Conservation (phyloP, 805 yeast species). For the Limtongia smithiae region DNA sequence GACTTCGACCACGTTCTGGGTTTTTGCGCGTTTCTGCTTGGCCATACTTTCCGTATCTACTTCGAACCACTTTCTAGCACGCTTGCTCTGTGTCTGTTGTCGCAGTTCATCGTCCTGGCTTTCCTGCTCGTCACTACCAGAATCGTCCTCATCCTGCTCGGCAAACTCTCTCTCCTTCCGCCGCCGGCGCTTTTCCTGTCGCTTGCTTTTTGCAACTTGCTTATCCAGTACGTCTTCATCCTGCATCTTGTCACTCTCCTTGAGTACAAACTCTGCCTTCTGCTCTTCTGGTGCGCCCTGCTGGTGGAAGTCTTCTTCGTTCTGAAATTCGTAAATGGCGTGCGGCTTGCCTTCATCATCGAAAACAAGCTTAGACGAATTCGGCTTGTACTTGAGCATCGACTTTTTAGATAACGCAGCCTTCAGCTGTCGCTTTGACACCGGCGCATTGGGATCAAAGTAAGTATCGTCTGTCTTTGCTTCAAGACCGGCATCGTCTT, state of each 20-base stretch:
- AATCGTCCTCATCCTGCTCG: constrained; percentile 33
- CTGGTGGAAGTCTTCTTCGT: constrained; percentile 78
- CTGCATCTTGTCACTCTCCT: constrained; percentile 67
- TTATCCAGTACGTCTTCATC: constrained; percentile 76
- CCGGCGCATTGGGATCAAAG: constrained; percentile 42
- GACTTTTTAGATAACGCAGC: constrained; percentile 80
- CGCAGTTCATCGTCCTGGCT: constrained; percentile 49
- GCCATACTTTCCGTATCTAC: constrained; percentile 31
- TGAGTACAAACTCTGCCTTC: constrained; percentile 60
- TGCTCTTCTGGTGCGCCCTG: constrained; percentile 66
- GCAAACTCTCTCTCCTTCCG: constrained; percentile 39
- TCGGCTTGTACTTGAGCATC: constrained; percentile 57
- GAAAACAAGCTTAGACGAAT: constrained; percentile 74
- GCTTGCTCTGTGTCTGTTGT: constrained; percentile 38
- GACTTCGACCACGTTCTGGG: constrained; percentile 56
- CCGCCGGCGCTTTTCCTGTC: constrained; percentile 81
- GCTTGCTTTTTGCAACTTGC: constrained; percentile 66
- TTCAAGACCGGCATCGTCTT: background rate
- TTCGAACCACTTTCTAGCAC: constrained; percentile 28
- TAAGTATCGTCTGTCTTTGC: background rate
- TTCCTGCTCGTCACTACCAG: constrained; percentile 34
- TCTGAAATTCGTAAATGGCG: constrained; percentile 84
- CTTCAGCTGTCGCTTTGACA: constrained; percentile 80
- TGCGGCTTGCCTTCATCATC: constrained; percentile 96
- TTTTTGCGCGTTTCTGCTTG: constrained; percentile 30